Percentiles rank a stretch among this genome's conserved stretches.
Conservation (phyloP, 768 basidiomycete genomes). For the Suillus placidus region DNA sequence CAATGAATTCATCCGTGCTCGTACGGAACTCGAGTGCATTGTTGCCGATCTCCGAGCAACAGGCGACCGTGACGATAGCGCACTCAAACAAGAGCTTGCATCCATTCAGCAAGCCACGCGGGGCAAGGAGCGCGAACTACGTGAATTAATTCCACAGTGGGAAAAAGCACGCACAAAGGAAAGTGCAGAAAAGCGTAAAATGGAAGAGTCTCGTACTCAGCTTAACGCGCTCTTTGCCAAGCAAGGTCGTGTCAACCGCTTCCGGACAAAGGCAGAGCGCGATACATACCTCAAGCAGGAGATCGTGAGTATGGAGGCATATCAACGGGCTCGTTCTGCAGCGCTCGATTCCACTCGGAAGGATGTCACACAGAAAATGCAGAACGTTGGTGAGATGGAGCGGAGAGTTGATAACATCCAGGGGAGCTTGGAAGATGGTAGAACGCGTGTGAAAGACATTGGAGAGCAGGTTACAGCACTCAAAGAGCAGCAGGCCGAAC, state of each 20-base stretch:
- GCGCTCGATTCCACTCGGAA: conserved; percentile 56
- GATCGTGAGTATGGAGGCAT: conserved; percentile 67
- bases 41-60: conserved; percentile 77
- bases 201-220: conserved; percentile 75
- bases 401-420: conserved; percentile 58
- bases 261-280: conserved; percentile 79
- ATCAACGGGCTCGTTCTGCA: conserved; percentile 54
- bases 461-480: conserved; percentile 59
- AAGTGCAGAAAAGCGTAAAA: conserved; percentile 57
- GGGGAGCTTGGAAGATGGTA: conserved; percentile 66
- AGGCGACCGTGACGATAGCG: conserved; percentile 63
- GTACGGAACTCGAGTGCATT: conserved; percentile 85
- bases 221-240: conserved; percentile 83
- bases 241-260: conserved; percentile 86
- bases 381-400: conserved; percentile 58
- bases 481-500: conserved; percentile 68
- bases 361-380: conserved; percentile 52
- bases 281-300: conserved; percentile 84
- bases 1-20: conserved; percentile 80
- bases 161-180: conserved; percentile 55
- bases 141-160: conserved; percentile 72
- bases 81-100: conserved; percentile 65
- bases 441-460: conserved; percentile 56
- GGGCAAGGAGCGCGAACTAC: conserved; percentile 63
- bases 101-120: conserved; percentile 60